phyloP scores from a whole-genome alignment of 768 basidiomycete genomes.

The Holtermanniella nyarrowii region DNA sequence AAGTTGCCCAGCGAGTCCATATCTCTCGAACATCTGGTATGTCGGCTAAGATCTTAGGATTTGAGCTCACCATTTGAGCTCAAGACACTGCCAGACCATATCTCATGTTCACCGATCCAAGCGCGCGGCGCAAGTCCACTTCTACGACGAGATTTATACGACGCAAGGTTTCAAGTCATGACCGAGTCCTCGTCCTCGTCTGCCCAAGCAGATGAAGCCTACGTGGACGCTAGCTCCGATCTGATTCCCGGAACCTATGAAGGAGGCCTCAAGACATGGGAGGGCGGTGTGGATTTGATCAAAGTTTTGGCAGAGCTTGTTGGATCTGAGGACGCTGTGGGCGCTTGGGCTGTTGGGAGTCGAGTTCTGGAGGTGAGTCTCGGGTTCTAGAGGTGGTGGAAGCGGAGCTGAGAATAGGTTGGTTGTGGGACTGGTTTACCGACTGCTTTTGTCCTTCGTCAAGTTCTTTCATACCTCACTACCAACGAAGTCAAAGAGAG shows the following conservation, averaged over 20 bases:
- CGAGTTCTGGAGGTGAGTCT: slow-evolving; percentile 62
- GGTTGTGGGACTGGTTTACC: slow-evolving; percentile 92
- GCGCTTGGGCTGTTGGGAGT: slow-evolving; percentile 45
- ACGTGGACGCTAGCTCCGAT: slow-evolving; percentile 75
- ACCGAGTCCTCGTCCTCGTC: slow-evolving; percentile 43
- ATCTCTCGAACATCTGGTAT: slow-evolving; percentile 32
- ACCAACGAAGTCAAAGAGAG: slow-evolving; percentile 1
- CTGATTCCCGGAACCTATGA: slow-evolving; percentile 87
- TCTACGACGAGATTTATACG: slow-evolving; percentile 77
- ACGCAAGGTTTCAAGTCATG: slow-evolving; percentile 89
- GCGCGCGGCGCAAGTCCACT: slow-evolving; percentile 47
- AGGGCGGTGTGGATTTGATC: slow-evolving; percentile 81
- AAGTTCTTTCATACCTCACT: slow-evolving; percentile 42
- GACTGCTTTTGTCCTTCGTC: slow-evolving; percentile 58
- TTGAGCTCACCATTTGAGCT: slow-evolving; percentile 46
- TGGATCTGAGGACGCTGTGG: slow-evolving; percentile 17
- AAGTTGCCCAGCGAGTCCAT: slow-evolving; percentile 15
- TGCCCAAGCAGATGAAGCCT: slow-evolving; percentile 44
- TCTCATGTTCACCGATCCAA: slow-evolving; percentile 72
- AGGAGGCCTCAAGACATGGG: slow-evolving; percentile 96
- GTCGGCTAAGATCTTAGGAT: slow-evolving; percentile 1
- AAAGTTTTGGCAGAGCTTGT: slow-evolving; percentile 44
- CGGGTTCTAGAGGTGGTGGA: no score
- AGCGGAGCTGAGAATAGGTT: slow-evolving; percentile 42
- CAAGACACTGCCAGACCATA: slow-evolving; percentile 54